These are phyloP conservation scores for Eucalyptus dawsonii DNA, from an alignment of 345 rosid species.

Conservation along the genomic window DNA sequence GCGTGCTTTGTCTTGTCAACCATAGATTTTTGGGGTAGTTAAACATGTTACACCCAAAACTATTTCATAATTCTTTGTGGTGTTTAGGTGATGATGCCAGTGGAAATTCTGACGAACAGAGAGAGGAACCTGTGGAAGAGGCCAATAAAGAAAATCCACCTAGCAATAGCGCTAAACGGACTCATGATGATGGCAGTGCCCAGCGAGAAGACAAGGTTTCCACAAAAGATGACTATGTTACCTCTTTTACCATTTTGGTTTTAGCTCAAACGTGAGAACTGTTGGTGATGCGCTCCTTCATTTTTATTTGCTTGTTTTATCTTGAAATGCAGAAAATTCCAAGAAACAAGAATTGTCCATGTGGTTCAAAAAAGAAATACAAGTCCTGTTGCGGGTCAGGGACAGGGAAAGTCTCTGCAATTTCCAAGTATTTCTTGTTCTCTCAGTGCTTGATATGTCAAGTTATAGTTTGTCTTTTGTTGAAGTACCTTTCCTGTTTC, in stretches of 20 bases:
- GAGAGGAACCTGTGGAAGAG: slow-evolving; percentile 17
- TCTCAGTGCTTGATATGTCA: background rate
- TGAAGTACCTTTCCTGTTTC: background rate
- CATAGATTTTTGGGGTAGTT: background rate
- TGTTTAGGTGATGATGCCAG: slow-evolving; percentile 17
- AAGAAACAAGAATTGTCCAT: slow-evolving; percentile 63
- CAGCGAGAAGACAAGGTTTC: slow-evolving; percentile 51
- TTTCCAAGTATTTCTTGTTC: slow-evolving; percentile 25
- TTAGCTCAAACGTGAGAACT: background rate
- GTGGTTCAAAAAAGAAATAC: slow-evolving; percentile 89
- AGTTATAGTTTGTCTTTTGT: background rate
- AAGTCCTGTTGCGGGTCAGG: slow-evolving; percentile 78
- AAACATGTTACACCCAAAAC: background rate
- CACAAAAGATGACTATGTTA: background rate
- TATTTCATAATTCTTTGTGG: background rate
- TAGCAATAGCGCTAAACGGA: slow-evolving; percentile 7
- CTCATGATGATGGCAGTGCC: slow-evolving; percentile 12
- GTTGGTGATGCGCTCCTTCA: background rate
- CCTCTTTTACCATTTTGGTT: background rate
- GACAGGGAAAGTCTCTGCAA: slow-evolving; percentile 38
- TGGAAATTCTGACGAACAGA: slow-evolving; percentile 12
- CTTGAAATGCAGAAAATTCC: slow-evolving; percentile 38
- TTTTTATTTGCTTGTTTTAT: background rate
- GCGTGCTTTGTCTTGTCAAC: background rate
- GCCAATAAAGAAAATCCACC: slow-evolving; percentile 11